Conservation (phyloP, 1,139 yeast genomes). For the Candida glucosophila region DNA sequence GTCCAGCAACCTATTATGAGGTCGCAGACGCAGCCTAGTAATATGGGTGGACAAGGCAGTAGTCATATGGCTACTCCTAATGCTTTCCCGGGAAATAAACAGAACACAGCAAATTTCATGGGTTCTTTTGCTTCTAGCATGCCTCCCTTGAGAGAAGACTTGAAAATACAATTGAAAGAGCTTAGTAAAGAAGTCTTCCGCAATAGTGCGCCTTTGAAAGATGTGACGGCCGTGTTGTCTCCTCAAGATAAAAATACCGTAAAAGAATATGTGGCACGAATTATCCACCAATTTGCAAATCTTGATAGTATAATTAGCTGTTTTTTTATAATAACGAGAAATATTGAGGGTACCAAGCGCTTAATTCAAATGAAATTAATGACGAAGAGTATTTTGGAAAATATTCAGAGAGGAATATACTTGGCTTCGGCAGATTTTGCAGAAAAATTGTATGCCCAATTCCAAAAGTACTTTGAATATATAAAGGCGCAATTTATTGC, state of each 20-base stretch:
- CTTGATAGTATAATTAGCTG: conserved; percentile 74
- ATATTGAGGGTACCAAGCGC: conserved; percentile 65
- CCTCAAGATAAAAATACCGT: conserved; percentile 60
- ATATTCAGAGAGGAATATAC: conserved; percentile 51
- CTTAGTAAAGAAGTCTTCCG: conserved; percentile 63
- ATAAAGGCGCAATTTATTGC: conserved; percentile 43
- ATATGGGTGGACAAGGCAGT: conserved; percentile 3
- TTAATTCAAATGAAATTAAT: conserved; percentile 72
- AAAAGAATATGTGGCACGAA: conserved; percentile 45
- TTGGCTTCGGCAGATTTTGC: conserved; percentile 63
- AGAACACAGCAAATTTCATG: conserved; percentile 5
- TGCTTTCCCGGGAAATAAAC: conserved; percentile 4
- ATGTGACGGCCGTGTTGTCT: conserved; percentile 51
- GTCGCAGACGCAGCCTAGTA: too few species aligned
- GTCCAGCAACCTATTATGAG: conserved; percentile 9
- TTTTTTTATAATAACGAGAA: conserved; percentile 65
- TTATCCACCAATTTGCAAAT: conserved; percentile 56
- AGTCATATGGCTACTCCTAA: conserved; percentile 6
- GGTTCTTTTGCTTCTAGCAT: conserved; percentile 11
- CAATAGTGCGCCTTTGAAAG: conserved; percentile 58
- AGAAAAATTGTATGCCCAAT: conserved; percentile 62
- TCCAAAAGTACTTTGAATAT: conserved; percentile 65
- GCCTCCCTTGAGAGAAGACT: conserved; percentile 37
- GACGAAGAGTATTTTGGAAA: conserved; percentile 69
- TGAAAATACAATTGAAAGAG: conserved; percentile 44